Conservation (phyloP, 345 rosid species). For the Chamaenerion angustifolium region DNA sequence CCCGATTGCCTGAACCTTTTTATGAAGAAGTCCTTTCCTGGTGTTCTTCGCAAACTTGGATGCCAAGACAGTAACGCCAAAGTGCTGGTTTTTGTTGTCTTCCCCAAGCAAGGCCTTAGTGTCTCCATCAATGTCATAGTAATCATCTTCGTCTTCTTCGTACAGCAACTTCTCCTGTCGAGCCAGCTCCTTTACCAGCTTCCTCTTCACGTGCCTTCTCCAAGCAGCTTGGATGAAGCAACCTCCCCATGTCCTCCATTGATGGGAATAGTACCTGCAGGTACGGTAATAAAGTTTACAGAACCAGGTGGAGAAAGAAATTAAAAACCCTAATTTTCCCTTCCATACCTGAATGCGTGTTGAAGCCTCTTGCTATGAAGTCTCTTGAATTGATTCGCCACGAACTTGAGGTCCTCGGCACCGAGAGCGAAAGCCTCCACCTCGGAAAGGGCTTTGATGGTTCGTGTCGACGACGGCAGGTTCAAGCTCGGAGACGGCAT, state of each 20-base stretch:
- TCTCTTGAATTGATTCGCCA: conserved; percentile 77
- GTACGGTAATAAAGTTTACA: no score
- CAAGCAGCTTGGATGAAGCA: conserved; percentile 78
- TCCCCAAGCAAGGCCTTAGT: conserved; percentile 14
- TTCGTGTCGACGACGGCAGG: conserved; percentile 68
- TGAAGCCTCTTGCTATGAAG: conserved; percentile 85
- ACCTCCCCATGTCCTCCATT: conserved; percentile 87
- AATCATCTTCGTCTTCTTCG: conserved; percentile 13
- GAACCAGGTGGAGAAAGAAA: no score
- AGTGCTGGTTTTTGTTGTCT: conserved; percentile 18
- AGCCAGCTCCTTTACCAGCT: conserved; percentile 42
- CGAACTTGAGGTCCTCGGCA: conserved; percentile 74
- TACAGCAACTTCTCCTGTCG: conserved; percentile 27
- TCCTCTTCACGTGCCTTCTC: conserved; percentile 58
- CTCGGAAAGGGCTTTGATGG: conserved; percentile 57
- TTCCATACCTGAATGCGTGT: conserved; percentile 86
- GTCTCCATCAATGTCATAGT: conserved; percentile 15
- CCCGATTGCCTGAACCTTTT: conserved; percentile 24
- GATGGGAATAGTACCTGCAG: conserved; percentile 83
- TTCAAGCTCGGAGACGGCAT: conserved; percentile 56
- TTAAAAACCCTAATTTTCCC: no score
- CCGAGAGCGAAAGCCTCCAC: conserved; percentile 85
- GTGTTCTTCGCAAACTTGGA: conserved; percentile 60
- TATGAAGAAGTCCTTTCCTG: conserved; percentile 26
- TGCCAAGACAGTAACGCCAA: conserved; percentile 53